phyloP scores from a whole-genome alignment of 495 filamentous ascomycete species.

The Polyplosphaeria fusca region DNA sequence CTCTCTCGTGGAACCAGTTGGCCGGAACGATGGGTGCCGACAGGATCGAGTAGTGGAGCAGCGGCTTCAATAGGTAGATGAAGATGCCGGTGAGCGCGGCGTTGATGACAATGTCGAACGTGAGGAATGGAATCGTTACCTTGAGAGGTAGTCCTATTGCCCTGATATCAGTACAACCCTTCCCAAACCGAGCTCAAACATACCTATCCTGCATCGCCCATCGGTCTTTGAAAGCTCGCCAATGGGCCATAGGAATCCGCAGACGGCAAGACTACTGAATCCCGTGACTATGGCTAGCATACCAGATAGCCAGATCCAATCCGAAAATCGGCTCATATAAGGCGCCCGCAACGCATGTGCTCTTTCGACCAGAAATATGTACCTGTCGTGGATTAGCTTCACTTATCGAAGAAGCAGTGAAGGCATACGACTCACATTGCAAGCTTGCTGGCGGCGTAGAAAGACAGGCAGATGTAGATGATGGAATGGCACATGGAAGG shows the following conservation, averaged over 20 bases:
- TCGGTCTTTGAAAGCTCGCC: slow-evolving; percentile 28
- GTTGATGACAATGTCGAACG: slow-evolving; percentile 40
- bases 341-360: slow-evolving; percentile 37
- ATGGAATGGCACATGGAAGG: slow-evolving; percentile 29
- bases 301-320: slow-evolving; percentile 35
- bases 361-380: slow-evolving; percentile 44
- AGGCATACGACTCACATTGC: slow-evolving; percentile 21
- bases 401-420: neutral
- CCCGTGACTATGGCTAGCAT: slow-evolving; percentile 37
- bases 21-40: neutral
- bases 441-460: slow-evolving; percentile 39
- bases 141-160: slow-evolving; percentile 40
- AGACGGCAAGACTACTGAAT: slow-evolving; percentile 39
- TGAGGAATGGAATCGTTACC: slow-evolving; percentile 39
- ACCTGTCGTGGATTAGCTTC: slow-evolving; percentile 8
- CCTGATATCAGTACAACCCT: too few relatives aligned
- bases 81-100: slow-evolving; percentile 38
- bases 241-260: slow-evolving; percentile 39
- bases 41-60: slow-evolving; percentile 17
- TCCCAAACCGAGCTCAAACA: too few relatives aligned
- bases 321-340: slow-evolving; percentile 20
- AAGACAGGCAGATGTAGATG: slow-evolving; percentile 40
- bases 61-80: slow-evolving; percentile 32
- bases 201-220: slow-evolving; percentile 40
- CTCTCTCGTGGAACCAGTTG: neutral